Evolutionary conservation across 176 grass and related monocot genomes (phyloP).

Genomic region (Rhipidocladum racemiflorum): DNA sequence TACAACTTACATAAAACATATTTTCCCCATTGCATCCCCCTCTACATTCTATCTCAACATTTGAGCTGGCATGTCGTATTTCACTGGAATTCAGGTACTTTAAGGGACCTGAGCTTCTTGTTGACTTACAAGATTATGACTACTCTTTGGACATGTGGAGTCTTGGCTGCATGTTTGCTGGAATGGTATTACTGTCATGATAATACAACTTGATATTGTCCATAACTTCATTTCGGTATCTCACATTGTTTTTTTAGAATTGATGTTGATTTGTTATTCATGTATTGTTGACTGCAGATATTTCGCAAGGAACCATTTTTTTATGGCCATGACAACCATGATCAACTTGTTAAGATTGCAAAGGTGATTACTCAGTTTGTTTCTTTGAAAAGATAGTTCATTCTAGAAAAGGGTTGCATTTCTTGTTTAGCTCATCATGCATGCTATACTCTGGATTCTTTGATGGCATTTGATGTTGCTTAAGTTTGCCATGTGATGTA

Average conservation of each 20-base stretch:
- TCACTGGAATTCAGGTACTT: constrained; percentile 60
- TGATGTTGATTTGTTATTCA: background rate
- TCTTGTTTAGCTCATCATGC: background rate
- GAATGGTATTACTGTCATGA: constrained; percentile 52
- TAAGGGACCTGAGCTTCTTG: constrained; percentile 83
- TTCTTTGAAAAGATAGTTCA: background rate
- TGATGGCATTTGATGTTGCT: background rate
- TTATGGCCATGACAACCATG: constrained; percentile 78
- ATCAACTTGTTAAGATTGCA: constrained; percentile 80
- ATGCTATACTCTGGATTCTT: background rate
- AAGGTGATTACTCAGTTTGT: constrained; percentile 46
- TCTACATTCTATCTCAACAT: background rate
- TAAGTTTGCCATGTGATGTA: background rate
- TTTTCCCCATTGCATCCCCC: background rate
- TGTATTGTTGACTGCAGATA: constrained; percentile 47
- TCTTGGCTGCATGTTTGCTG: constrained; percentile 92
- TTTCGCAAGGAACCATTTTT: constrained; percentile 85
- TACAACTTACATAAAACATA: background rate
- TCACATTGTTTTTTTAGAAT: background rate
- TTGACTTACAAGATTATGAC: constrained; percentile 86
- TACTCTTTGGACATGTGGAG: constrained; percentile 94
- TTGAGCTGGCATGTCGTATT: background rate
- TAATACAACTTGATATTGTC: background rate
- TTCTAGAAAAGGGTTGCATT: background rate
- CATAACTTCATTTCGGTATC: background rate